Conservation (phyloP, 2,329 filamentous ascomycete species). For the Diaporthe sp. region DNA sequence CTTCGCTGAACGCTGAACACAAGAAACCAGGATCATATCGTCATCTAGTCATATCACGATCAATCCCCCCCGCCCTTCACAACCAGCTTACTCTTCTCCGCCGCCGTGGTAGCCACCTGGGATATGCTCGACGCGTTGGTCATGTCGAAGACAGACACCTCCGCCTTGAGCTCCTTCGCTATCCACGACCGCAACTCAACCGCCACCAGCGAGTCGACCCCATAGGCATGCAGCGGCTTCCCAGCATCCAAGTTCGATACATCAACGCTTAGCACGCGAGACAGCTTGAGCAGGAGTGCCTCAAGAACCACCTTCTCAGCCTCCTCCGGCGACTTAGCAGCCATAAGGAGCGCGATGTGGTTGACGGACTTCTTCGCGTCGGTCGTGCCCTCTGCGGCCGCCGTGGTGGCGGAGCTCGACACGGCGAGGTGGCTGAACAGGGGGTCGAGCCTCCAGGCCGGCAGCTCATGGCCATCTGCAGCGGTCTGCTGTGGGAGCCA, state of each 20-base stretch:
- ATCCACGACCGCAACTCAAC: slow-evolving; percentile 47
- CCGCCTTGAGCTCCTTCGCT: slow-evolving; percentile 45
- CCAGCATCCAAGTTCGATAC: slow-evolving; percentile 44
- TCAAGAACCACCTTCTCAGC: slow-evolving; percentile 45
- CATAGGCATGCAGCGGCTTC: slow-evolving; percentile 45
- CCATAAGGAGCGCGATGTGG: slow-evolving; percentile 43
- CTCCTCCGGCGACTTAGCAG: slow-evolving; percentile 44
- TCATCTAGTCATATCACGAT: background rate
- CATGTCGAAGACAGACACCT: slow-evolving; percentile 48
- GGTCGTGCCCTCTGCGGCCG: background rate
- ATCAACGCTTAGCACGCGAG: slow-evolving; percentile 45
- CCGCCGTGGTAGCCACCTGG: slow-evolving; percentile 45
- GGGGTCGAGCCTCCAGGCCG: slow-evolving; percentile 45
- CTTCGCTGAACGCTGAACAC: background rate
- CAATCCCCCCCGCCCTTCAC: slow-evolving; percentile 13
- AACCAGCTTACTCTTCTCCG: slow-evolving; percentile 46
- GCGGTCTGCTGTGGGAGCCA: slow-evolving; percentile 46
- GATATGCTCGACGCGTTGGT: slow-evolving; percentile 41
- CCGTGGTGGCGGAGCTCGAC: slow-evolving; percentile 25
- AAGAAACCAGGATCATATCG: background rate
- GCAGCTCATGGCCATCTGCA: slow-evolving; percentile 44
- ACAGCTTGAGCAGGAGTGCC: slow-evolving; percentile 47
- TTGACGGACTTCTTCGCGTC: slow-evolving; percentile 39
- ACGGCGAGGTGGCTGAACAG: slow-evolving; percentile 46
- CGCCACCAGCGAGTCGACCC: slow-evolving; percentile 48